phyloP scores from a whole-genome alignment of 345 rosid genomes.

The Pistacia atlantica region DNA sequence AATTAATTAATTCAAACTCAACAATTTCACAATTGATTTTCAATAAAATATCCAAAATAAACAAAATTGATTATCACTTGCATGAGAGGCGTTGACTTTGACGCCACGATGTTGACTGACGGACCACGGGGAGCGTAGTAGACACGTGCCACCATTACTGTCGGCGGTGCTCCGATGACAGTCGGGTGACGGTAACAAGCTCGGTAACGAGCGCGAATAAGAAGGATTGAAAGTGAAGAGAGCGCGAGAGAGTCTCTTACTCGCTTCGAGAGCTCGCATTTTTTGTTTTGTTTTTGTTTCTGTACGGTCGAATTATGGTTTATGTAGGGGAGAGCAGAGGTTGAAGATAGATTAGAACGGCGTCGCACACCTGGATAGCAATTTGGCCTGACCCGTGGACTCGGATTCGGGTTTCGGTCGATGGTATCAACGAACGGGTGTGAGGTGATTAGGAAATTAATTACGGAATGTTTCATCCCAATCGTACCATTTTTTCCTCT shows the following conservation, averaged over 20 bases:
- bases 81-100: conserved; percentile 80
- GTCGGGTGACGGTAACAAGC: conserved; percentile 16
- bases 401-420: neutral
- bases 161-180: conserved; percentile 10
- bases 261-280: conserved; percentile 32
- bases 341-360: neutral
- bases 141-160: conserved; percentile 14
- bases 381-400: neutral
- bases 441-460: too few species aligned
- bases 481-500: too few species aligned
- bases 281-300: neutral
- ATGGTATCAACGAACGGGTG: too few species aligned
- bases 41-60: neutral
- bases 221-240: conserved; percentile 30
- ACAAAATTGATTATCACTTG: conserved; percentile 10
- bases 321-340: neutral
- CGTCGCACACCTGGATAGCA: neutral
- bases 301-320: neutral
- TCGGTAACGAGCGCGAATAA: conserved; percentile 14
- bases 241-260: conserved; percentile 34
- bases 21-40: too few species aligned
- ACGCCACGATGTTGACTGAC: conserved; percentile 64
- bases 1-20: neutral
- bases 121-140: conserved; percentile 54
- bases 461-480: neutral